Conservation (phyloP, 2,329 filamentous ascomycete genomes). For the Clonostachys chloroleuca region DNA sequence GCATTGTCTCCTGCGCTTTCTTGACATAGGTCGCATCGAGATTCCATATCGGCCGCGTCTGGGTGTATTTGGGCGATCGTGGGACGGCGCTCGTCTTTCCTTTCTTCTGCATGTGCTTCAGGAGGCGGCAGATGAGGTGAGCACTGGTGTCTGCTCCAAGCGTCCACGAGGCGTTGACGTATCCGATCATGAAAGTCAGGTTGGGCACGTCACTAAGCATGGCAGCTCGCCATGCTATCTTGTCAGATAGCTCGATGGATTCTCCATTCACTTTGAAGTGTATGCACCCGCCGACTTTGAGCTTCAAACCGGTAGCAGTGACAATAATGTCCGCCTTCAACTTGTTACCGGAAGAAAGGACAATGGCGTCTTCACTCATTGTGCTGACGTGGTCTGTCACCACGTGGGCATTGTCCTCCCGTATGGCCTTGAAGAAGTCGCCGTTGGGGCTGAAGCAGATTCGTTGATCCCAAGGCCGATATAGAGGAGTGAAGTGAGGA, state of each 20-base stretch:
- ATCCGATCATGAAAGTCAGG: conserved; percentile 52
- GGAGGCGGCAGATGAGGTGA: background rate
- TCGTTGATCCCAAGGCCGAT: conserved; percentile 67
- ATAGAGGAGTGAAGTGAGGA: conserved; percentile 56
- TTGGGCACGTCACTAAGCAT: conserved; percentile 64
- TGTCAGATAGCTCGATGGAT: conserved; percentile 33
- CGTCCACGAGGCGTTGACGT: conserved; percentile 62
- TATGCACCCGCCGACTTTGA: conserved; percentile 49
- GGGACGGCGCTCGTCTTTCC: background rate
- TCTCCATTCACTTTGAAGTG: conserved; percentile 45
- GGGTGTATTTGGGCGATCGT: conserved; percentile 27
- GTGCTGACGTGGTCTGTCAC: conserved; percentile 43
- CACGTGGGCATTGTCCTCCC: conserved; percentile 29
- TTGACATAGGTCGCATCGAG: background rate
- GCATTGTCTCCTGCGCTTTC: background rate
- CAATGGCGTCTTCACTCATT: conserved; percentile 37
- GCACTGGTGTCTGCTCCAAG: conserved; percentile 48
- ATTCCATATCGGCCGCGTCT: conserved; percentile 16
- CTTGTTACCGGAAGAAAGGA: conserved; percentile 33
- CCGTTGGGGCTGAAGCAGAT: conserved; percentile 58
- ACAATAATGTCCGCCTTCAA: conserved; percentile 60
- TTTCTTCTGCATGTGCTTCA: background rate
- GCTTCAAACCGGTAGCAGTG: conserved; percentile 59
- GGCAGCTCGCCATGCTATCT: conserved; percentile 53
- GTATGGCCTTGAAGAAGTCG: conserved; percentile 44